Evolutionary conservation across 1,284 basidiomycete genomes (phyloP).

Genomic region (Marasmius tenuissimus): DNA sequence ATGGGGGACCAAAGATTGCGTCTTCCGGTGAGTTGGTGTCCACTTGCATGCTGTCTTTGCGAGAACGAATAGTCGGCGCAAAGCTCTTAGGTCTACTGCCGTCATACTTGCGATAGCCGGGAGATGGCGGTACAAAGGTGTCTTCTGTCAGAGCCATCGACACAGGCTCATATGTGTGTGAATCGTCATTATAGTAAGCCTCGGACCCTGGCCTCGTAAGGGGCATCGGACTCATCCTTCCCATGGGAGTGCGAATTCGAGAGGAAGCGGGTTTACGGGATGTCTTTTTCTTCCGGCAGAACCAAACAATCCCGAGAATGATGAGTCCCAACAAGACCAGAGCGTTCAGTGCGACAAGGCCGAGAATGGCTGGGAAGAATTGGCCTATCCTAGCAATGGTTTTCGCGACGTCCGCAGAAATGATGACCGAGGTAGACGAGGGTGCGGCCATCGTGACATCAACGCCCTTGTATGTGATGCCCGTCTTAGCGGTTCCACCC

Average conservation of each 20-base stretch:
- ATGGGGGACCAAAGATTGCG: constrained; percentile 16
- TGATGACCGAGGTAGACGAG: constrained; percentile 42
- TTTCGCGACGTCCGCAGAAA: constrained; percentile 55
- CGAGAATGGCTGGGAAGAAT: constrained; percentile 70
- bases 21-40: constrained; percentile 16
- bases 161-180: constrained; percentile 64
- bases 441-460: constrained; percentile 42
- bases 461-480: constrained; percentile 66
- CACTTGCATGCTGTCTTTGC: constrained; percentile 11
- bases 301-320: constrained; percentile 47
- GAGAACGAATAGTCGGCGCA: constrained; percentile 12
- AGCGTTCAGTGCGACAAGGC: constrained; percentile 70
- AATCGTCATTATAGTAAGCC: constrained; percentile 25
- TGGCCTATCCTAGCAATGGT: constrained; percentile 60
- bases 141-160: constrained; percentile 77
- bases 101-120: constrained; percentile 55
- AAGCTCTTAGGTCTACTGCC: constrained; percentile 24
- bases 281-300: constrained; percentile 44
- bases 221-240: constrained; percentile 54
- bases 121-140: constrained; percentile 65
- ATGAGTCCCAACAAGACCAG: constrained; percentile 59
- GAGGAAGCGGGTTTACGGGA: constrained; percentile 21
- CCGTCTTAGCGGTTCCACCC: constrained; percentile 59
- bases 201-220: constrained; percentile 39
- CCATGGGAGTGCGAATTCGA: constrained; percentile 40